Evolutionary conservation across 208 protist species (phyloP), one percentile per base, ranked within the genome.

Genomic region (Jaenimonas drosophilae): DNA sequence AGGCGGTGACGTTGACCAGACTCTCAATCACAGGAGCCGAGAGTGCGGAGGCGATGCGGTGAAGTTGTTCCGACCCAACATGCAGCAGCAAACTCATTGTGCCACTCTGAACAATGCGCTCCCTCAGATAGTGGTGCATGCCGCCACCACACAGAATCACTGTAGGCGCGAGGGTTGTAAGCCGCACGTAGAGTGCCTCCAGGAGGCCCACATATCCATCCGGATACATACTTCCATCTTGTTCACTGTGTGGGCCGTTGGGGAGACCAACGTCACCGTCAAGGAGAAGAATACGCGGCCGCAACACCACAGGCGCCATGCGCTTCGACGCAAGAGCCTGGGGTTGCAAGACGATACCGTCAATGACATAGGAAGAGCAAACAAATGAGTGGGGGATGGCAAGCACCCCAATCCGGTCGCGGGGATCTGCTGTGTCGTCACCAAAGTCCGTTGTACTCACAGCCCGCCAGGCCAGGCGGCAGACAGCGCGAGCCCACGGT

Each of bases 101-200:
- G 21, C 58, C 68, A 21, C 69, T 42, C 23, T 67, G 27, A 39
- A 69, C 37, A 33, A 88, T 70, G 23, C 49, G 59, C 25, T 65
- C 42, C 24, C 76, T 72, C 42, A 92, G 56, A 50, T 79, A 80
- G 54, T 88, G 76, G 52, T 92, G 77, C 76, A 88, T 79, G 39
- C 63, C 59, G 5, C 76, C 63, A 44, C 85, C 72, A 17, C 84
- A 70, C 19, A 87, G 73, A 38, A 92, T 72, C 1, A 92, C 62
- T 16, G 73, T 64, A 1, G 84, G 76, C 6, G 43, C 42, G 69
- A 69, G 82, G 32, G 71, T 48, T 4, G 48, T 23, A 20, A 92
- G 79, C n/a, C 80, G 73, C 41, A 85, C 64, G 40, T 70, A 79
- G 7, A 81, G 57, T 39, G 76, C 86, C 41, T 87, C 71, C 7